Conservation (phyloP, 768 basidiomycete genomes). For the Podaxis sp. region DNA sequence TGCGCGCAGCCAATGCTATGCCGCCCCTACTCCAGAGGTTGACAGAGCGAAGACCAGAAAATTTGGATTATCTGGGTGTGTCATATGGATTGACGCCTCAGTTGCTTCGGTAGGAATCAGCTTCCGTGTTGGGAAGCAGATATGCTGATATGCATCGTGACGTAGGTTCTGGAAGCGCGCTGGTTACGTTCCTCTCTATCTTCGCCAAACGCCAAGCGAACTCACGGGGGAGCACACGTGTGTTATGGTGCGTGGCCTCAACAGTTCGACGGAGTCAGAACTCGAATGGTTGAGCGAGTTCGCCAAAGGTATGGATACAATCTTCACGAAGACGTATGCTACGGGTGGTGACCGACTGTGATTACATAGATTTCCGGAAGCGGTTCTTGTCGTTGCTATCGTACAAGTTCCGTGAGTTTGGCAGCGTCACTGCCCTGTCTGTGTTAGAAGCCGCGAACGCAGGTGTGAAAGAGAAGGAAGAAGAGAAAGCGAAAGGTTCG, state of each 20-base stretch:
- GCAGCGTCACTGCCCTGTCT: slow-evolving; percentile 80
- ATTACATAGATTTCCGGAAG: slow-evolving; percentile 76
- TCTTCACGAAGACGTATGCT: not conserved
- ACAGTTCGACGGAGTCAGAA: slow-evolving; percentile 55
- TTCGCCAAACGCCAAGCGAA: slow-evolving; percentile 91
- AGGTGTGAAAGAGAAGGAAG: slow-evolving; percentile 43
- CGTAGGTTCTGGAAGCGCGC: slow-evolving; percentile 92
- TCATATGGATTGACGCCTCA: slow-evolving; percentile 91
- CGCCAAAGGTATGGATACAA: slow-evolving; percentile 55
- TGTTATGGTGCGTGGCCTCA: slow-evolving; percentile 89
- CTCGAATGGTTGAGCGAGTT: slow-evolving; percentile 88
- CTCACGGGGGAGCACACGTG: slow-evolving; percentile 96
- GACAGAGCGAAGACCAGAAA: slow-evolving; percentile 85
- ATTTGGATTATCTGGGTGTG: slow-evolving; percentile 91
- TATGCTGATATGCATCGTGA: not conserved
- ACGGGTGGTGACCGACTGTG: not conserved
- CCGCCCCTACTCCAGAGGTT: slow-evolving; percentile 90
- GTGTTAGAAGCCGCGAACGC: slow-evolving; percentile 81
- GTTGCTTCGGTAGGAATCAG: slow-evolving; percentile 55
- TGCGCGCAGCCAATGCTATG: slow-evolving; percentile 76
- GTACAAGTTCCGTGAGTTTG: slow-evolving; percentile 93
- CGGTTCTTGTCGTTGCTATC: slow-evolving; percentile 88
- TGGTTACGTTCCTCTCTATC: slow-evolving; percentile 86
- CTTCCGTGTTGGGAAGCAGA: not conserved
- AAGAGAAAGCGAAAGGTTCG: slow-evolving; percentile 27